Conservation (phyloP, 1,284 basidiomycete species). For the Pulveroboletus sp. region DNA sequence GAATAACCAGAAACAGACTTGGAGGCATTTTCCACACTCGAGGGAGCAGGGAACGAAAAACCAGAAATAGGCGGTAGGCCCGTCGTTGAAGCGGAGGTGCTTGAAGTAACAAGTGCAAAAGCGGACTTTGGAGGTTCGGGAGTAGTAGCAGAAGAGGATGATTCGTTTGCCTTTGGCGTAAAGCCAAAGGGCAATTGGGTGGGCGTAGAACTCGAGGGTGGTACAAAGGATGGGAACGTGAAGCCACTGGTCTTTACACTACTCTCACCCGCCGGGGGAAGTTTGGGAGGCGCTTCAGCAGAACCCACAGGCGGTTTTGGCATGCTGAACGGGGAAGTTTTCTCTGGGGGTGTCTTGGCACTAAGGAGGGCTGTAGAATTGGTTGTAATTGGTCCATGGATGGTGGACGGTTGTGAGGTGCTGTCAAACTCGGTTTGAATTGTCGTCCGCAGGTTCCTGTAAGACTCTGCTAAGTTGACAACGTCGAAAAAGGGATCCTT, state of each 20-base stretch:
- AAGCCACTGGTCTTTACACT: slow-evolving; percentile 23
- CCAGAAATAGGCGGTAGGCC: slow-evolving; percentile 5
- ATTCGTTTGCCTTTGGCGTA: slow-evolving; percentile 25
- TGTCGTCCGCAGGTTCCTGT: slow-evolving; percentile 58
- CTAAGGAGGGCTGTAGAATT: slow-evolving; percentile 12
- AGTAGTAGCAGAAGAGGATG: slow-evolving; percentile 8
- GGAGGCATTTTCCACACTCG: slow-evolving; percentile 6
- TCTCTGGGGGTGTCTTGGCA: slow-evolving; percentile 19
- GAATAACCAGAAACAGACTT: slow-evolving; percentile 6
- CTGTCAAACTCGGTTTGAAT: slow-evolving; percentile 61
- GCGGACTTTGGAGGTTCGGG: slow-evolving; percentile 25
- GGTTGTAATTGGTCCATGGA: slow-evolving; percentile 7
- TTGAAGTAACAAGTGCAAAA: slow-evolving; percentile 18
- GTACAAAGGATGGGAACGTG: slow-evolving; percentile 25
- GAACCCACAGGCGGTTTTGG: slow-evolving; percentile 41
- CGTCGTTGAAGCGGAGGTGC: slow-evolving; percentile 6
- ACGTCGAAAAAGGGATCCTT: slow-evolving; percentile 80
- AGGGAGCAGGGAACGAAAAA: slow-evolving; percentile 15
- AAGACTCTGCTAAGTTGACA: slow-evolving; percentile 59
- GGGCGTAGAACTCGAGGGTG: slow-evolving; percentile 22
- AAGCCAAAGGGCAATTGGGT: slow-evolving; percentile 19
- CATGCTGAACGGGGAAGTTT: slow-evolving; percentile 38
- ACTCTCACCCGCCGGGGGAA: slow-evolving; percentile 16
- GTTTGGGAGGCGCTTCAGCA: slow-evolving; percentile 7
- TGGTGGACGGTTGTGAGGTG: slow-evolving; percentile 12